Evolutionary conservation across 768 basidiomycete species (phyloP), one percentile per base, ranked within the genome.

Genomic region (Scleroderma citrinum): DNA sequence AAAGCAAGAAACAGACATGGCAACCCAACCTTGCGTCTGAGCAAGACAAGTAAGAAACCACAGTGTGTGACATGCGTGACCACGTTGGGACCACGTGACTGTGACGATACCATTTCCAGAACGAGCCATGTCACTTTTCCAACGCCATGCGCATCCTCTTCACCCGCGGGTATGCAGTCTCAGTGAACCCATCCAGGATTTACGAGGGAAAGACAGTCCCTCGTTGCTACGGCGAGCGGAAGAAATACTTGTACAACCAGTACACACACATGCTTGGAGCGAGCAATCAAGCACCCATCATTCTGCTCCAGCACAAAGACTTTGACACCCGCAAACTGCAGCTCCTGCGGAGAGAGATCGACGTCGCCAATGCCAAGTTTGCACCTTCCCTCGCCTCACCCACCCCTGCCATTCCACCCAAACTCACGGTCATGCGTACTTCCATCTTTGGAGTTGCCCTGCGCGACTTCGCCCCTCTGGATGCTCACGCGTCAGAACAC

Each of bases 381-480:
- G 49, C 66, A 34, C 47, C 64, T 30, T 34, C 64, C 14, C 60
- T 69, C 34, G 47, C 65, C 10, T 64, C 59, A 16, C 58, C 62
- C 17, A 50, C 70, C 19, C 71, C 68, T 20, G 59, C 54, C 19
- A 59, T 59, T 19, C 61, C 63, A 19, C 83, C 85, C 8, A 73
- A 73, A 32, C 75, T 93, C 59, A 82, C 81, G 42, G 67, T 88
- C 59, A 78, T 92, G 49, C 81, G 84, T 39, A 85, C 90, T 10
- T 80, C 85, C 54, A 78, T 93, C 44, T 84, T 93, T 56, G 85
- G 88, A 31, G 87, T 85, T 49, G 81, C 85, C 1, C 67, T 90
- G 20, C 79, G 88, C 35, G 78, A 86, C 59, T 72, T 74, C 53
- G 67, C 75, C 0, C 71, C 75, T 39, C 55, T 85, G 36, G 76